Percentiles rank a stretch among this genome's conserved stretches.
phyloP scores from a whole-genome alignment of 2,329 filamentous ascomycete species.

The Cladophialophora immunda region DNA sequence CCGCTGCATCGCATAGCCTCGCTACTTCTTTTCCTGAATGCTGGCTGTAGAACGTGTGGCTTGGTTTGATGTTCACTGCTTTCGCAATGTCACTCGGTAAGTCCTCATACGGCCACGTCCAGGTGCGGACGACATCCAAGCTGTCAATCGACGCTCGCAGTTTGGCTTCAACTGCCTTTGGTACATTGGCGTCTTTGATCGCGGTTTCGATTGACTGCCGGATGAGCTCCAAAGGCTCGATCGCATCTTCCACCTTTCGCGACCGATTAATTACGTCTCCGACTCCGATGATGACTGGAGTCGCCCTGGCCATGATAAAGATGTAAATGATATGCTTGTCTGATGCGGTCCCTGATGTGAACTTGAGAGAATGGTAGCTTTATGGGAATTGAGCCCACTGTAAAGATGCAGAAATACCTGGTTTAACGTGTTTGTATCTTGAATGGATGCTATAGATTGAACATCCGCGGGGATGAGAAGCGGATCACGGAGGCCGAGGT shows the following conservation, averaged over 20 bases:
- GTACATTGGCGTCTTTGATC: conserved; percentile 58
- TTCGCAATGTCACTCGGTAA: conserved; percentile 63
- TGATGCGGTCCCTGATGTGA: not conserved
- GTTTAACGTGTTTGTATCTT: not conserved
- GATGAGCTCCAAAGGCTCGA: conserved; percentile 68
- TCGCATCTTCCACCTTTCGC: conserved; percentile 58
- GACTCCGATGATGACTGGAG: conserved; percentile 65
- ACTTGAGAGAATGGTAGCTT: not conserved
- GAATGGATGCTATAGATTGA: not conserved
- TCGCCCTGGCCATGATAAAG: not conserved
- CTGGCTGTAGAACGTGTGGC: conserved; percentile 60
- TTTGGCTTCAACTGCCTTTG: conserved; percentile 40
- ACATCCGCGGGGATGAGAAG: not conserved
- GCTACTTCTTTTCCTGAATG: conserved; percentile 72
- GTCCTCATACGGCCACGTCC: conserved; percentile 72
- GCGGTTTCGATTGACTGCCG: conserved; percentile 63
- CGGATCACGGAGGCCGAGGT: not conserved
- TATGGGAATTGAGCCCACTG: no score
- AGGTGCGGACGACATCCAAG: conserved; percentile 67
- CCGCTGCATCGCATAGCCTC: conserved; percentile 68
- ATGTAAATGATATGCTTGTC: not conserved
- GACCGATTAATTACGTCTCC: conserved; percentile 69
- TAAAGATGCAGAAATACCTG: no score
- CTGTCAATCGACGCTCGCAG: conserved; percentile 63
- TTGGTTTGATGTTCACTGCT: conserved; percentile 57